Evolutionary conservation across 2,329 filamentous ascomycete genomes (phyloP).

Genomic region (Thielaviopsis punctulata): DNA sequence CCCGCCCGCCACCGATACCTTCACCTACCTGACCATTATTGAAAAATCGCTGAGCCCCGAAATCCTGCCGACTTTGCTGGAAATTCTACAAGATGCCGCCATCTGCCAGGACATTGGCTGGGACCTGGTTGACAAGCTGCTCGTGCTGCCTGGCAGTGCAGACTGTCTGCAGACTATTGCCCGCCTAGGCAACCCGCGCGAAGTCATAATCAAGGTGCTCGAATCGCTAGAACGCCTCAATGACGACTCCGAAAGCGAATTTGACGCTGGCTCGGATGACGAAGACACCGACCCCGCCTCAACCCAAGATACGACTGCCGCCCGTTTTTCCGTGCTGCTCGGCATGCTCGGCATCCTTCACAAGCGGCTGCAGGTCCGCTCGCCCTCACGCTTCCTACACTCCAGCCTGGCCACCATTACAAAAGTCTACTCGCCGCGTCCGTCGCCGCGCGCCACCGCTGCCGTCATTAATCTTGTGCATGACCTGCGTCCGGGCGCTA

Average conservation of each 20-base stretch:
- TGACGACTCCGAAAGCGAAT: constrained; percentile 22
- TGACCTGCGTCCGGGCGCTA: constrained; percentile 43
- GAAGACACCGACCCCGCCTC: constrained; percentile 14
- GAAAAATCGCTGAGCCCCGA: constrained; percentile 54
- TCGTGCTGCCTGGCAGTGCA: constrained; percentile 50
- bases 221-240: constrained; percentile 46
- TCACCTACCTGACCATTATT: constrained; percentile 65
- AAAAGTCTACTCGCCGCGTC: constrained; percentile 44
- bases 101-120: constrained; percentile 66
- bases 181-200: constrained; percentile 60
- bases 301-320: constrained; percentile 12
- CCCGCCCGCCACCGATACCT: constrained; percentile 41
- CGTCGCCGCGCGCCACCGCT: constrained; percentile 42
- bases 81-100: constrained; percentile 48
- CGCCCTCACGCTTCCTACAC: constrained; percentile 62
- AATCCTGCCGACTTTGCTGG: constrained; percentile 48
- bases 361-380: constrained; percentile 57
- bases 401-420: constrained; percentile 58
- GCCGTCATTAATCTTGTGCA: constrained; percentile 55
- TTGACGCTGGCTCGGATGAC: constrained; percentile 17
- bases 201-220: constrained; percentile 66
- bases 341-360: constrained; percentile 59
- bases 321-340: constrained; percentile 46
- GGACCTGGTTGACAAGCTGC: constrained; percentile 63
- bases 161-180: constrained; percentile 58